These are phyloP conservation scores for Colletotrichum higginsianum DNA, from an alignment of 2,329 filamentous ascomycete species.

Conservation along the genomic window DNA sequence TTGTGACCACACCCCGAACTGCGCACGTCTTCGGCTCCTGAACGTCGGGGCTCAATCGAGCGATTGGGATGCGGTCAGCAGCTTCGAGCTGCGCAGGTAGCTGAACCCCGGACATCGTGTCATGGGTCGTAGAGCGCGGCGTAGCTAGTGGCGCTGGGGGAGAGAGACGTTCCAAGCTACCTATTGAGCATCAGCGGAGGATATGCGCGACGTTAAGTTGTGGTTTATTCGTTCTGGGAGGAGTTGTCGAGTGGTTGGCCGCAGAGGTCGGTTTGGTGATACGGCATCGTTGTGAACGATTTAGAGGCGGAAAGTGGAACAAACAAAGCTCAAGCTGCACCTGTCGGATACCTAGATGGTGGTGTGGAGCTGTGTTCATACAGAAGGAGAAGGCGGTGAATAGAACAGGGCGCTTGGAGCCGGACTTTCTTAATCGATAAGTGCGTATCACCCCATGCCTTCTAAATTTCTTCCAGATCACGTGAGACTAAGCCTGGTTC, in stretches of 20 bases:
- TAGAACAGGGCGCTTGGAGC: neutral
- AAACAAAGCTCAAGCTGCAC: conserved; percentile 35
- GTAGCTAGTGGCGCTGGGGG: conserved; percentile 13
- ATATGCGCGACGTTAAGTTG: neutral
- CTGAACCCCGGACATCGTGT: conserved; percentile 41
- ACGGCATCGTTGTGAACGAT: conserved; percentile 27
- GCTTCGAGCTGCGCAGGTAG: conserved; percentile 41
- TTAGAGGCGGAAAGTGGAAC: conserved; percentile 32
- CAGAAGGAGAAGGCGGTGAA: conserved; percentile 30
- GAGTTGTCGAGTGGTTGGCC: conserved; percentile 6
- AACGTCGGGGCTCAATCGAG: conserved; percentile 67
- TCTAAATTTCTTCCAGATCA: neutral
- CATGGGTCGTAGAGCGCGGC: conserved; percentile 31
- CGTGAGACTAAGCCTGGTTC: conserved; percentile 10
- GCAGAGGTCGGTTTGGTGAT: conserved; percentile 7
- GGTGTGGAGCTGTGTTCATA: neutral
- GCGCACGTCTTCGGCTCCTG: conserved; percentile 57
- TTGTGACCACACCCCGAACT: conserved; percentile 81
- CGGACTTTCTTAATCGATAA: conserved; percentile 11
- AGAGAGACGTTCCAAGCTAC: conserved; percentile 9
- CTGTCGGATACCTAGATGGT: conserved; percentile 8
- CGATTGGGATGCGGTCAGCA: conserved; percentile 63
- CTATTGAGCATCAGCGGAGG: conserved; percentile 6
- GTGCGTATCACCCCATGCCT: neutral
- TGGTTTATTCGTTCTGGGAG: neutral